Evolutionary conservation across 441 rosid genomes (phyloP), one percentile per base, ranked within the genome.

Genomic region (Hura crepitans): DNA sequence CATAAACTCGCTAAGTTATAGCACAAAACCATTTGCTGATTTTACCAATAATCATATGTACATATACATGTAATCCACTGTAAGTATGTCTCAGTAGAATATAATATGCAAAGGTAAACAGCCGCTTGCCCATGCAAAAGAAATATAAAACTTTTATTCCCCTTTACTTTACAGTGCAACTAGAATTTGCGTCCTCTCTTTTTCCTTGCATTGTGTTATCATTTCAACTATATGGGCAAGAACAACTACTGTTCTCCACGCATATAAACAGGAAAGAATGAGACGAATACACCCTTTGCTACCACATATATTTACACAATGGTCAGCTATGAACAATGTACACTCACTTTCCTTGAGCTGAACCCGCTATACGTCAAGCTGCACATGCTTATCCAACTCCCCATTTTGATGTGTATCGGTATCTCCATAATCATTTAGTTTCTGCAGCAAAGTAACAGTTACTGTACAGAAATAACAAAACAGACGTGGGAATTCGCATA

Each of bases 201-300:
- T 71, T 75, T 75, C 64, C 45, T 70, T 62, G 75, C 62, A 74
- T 28, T 35, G 50, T 51, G 31, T 54, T 39, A 37, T 63, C 63
- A 39, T 59, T 5, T n/a, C 42, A 59, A 54, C 14, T 62, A 77
- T 60, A 64, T 54, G 46, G 17, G 60, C 30, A 39, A 54, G 35
- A 2, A 67, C 70, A 72, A 71, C 77, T 63, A 81, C 77, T 27
- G 23, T 53, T 67, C 62, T 71, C 69, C 74, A 71, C 76, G 67
- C 77, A 73, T 82, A 87, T 82, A 55, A 81, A 83, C 89, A 85
- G 61, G 72, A 85, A 87, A 87, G 84, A 87, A 87, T 87, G 80
- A 79, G 69, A 73, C 69, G 74, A 74, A 81, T 79, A 76, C 82
- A 81, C 62, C 73, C 72, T 60, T 50, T 68, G 23, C 59, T 66